phyloP scores from a whole-genome alignment of 306 rosid genomes.

The Arachis hypogaea region DNA sequence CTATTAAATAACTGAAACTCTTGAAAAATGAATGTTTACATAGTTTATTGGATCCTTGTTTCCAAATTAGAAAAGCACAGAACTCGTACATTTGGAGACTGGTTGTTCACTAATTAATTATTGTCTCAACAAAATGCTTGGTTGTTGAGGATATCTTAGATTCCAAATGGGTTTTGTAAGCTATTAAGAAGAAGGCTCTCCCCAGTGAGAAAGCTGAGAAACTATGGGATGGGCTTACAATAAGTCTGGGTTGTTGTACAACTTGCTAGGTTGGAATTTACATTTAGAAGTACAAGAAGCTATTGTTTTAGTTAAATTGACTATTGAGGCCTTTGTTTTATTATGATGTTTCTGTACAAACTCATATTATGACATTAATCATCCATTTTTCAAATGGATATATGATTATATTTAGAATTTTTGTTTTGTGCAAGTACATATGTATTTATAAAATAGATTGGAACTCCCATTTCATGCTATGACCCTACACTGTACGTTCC shows the following conservation, averaged over 20 bases:
- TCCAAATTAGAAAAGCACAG: not conserved
- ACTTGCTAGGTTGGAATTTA: too few relatives aligned
- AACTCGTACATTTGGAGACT: slow-evolving; percentile 8
- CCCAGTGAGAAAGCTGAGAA: not conserved
- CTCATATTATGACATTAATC: too few relatives aligned
- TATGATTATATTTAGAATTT: too few relatives aligned
- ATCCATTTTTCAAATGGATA: too few relatives aligned
- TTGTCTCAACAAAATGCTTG: not conserved
- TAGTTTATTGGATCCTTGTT: not conserved
- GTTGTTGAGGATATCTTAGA: slow-evolving; percentile 4
- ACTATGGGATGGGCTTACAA: not conserved
- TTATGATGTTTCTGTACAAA: too few relatives aligned
- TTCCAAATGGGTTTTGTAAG: not conserved
- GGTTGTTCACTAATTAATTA: not conserved
- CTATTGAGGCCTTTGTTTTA: too few relatives aligned
- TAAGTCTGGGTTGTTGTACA: not conserved
- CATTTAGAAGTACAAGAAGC: too few relatives aligned
- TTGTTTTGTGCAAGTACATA: too few relatives aligned
- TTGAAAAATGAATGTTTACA: slow-evolving; percentile 5
- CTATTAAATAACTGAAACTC: slow-evolving; percentile 15
- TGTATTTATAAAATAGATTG: too few relatives aligned
- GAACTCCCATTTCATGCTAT: too few relatives aligned
- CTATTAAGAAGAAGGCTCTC: slow-evolving; percentile 1
- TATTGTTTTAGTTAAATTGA: too few relatives aligned
- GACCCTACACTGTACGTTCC: too few relatives aligned